Evolutionary conservation across 139 green algal genomes (phyloP).

Genomic region (Auxenochlorella protothecoides): DNA sequence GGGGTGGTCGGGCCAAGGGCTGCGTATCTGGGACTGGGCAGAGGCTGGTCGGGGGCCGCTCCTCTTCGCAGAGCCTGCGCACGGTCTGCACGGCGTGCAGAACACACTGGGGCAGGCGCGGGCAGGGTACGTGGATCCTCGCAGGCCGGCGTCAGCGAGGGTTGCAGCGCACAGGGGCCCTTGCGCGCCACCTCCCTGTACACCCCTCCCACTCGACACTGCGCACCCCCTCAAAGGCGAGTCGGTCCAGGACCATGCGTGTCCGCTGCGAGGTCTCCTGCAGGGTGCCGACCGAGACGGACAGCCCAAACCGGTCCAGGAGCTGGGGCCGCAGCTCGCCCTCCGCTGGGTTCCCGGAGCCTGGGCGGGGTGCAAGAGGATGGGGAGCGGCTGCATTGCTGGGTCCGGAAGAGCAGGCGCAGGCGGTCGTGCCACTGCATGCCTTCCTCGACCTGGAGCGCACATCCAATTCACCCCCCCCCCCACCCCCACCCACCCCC

Average conservation of each 20-base stretch:
- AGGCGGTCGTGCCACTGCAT: too few species aligned
- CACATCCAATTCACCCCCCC: neutral
- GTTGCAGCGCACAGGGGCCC: too few species aligned
- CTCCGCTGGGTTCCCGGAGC: conserved; percentile 55
- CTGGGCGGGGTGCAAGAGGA: neutral
- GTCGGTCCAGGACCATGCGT: conserved; percentile 76
- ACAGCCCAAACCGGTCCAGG: conserved; percentile 88
- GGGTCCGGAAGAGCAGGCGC: too few species aligned
- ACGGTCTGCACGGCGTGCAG: neutral
- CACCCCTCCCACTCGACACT: too few species aligned
- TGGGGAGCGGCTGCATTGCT: neutral
- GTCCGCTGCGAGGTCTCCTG: conserved; percentile 59
- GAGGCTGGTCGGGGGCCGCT: neutral
- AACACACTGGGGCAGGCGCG: too few species aligned
- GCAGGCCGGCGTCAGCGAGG: too few species aligned
- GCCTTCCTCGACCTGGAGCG: too few species aligned
- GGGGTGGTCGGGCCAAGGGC: neutral
- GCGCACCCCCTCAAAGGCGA: conserved; percentile 57
- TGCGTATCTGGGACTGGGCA: neutral
- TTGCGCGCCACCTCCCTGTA: too few species aligned
- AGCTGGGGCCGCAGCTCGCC: conserved; percentile 91
- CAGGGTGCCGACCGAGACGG: conserved; percentile 69
- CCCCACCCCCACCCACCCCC: neutral
- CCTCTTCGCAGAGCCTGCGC: neutral
- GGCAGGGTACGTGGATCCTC: too few species aligned